These are phyloP conservation scores for Lasiosphaeriaceae sp. DNA, from an alignment of 495 filamentous ascomycete species.

Conservation along the genomic window DNA sequence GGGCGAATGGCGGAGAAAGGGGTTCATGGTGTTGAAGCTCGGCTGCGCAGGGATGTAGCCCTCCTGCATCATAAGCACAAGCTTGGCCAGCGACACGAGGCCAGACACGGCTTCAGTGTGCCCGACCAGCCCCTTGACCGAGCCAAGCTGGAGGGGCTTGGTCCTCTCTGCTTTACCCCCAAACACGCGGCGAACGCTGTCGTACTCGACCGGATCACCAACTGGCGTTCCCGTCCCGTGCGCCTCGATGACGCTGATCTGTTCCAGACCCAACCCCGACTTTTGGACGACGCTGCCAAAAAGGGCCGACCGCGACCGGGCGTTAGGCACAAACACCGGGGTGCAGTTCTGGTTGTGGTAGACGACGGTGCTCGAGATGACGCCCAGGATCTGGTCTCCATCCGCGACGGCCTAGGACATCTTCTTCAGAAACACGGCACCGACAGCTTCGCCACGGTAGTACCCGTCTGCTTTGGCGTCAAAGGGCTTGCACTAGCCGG, in stretches of 20 bases:
- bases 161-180: background rate
- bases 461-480: conserved; percentile 60
- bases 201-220: conserved; percentile 14
- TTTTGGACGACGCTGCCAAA: conserved; percentile 43
- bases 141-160: conserved; percentile 29
- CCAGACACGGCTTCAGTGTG: conserved; percentile 51
- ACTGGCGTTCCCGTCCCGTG: conserved; percentile 27
- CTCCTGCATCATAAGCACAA: conserved; percentile 6
- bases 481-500: conserved; percentile 51
- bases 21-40: conserved; percentile 30
- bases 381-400: conserved; percentile 50
- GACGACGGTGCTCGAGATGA: conserved; percentile 49
- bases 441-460: conserved; percentile 56
- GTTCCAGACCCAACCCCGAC: conserved; percentile 37
- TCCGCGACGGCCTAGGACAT: conserved; percentile 45
- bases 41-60: background rate
- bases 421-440: conserved; percentile 50
- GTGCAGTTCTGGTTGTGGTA: conserved; percentile 52
- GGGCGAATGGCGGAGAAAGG: conserved; percentile 25
- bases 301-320: conserved; percentile 43
- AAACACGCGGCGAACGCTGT: too few relatives aligned
- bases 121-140: conserved; percentile 50
- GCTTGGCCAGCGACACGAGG: conserved; percentile 41
- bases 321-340: conserved; percentile 49
- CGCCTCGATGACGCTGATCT: conserved; percentile 45